phyloP scores from a whole-genome alignment of 2,329 filamentous ascomycete species.

The Tolypocladium amazonense region DNA sequence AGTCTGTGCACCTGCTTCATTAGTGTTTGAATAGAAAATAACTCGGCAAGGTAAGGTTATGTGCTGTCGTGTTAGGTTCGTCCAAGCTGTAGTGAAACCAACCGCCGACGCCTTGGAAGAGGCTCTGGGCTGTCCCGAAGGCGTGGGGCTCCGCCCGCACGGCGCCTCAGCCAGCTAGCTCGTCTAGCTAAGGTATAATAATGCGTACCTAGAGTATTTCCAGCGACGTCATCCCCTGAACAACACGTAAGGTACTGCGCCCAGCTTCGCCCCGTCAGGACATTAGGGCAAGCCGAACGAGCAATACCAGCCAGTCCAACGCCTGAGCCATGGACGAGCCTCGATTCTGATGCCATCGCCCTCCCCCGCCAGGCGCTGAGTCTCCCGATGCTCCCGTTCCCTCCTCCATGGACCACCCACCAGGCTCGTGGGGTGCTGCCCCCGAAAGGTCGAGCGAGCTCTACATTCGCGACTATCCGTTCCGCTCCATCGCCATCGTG shows the following conservation, averaged over 20 bases:
- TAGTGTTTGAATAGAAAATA: too few species aligned
- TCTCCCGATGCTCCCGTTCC: slow-evolving; percentile 3
- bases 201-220: background rate
- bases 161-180: background rate
- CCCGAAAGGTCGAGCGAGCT: slow-evolving; percentile 61
- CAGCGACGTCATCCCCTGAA: background rate
- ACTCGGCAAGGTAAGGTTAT: too few species aligned
- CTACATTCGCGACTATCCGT: slow-evolving; percentile 75
- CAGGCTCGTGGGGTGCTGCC: slow-evolving; percentile 32
- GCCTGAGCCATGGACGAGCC: slow-evolving; percentile 8
- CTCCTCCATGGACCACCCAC: slow-evolving; percentile 35
- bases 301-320: background rate
- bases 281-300: background rate
- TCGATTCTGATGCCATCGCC: slow-evolving; percentile 4
- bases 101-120: background rate
- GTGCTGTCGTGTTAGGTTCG: background rate
- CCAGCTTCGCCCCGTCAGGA: background rate
- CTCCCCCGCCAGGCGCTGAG: slow-evolving; percentile 4
- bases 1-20: too few species aligned
- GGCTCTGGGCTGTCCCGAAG: background rate
- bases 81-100: background rate
- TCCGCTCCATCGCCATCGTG: slow-evolving; percentile 78
- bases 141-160: background rate
- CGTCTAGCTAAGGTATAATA: too few species aligned
- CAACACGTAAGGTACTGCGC: background rate